Percentiles rank a stretch among this genome's conserved stretches.
phyloP scores from a whole-genome alignment of 2,329 filamentous ascomycete genomes.

The Talaromyces sp. region DNA sequence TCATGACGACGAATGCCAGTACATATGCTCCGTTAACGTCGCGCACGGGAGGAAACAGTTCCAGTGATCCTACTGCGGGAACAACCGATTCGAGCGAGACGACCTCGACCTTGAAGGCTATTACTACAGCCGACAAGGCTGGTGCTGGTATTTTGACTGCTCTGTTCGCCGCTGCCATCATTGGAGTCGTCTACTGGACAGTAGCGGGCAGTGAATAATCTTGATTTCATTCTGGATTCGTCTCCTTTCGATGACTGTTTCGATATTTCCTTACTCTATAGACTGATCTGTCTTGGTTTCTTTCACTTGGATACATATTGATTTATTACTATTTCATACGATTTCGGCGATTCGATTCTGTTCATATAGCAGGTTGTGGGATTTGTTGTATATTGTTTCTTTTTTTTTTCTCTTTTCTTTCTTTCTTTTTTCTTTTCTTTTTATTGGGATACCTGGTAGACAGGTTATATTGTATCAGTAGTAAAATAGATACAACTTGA shows the following conservation, averaged over 20 bases:
- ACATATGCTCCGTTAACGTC: conserved; percentile 27
- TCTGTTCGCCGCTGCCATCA: conserved; percentile 32
- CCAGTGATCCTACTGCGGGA: conserved; percentile 26
- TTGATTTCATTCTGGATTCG: not conserved
- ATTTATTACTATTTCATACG: not conserved
- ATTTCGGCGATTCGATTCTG: conserved; percentile 3
- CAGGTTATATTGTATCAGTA: not conserved
- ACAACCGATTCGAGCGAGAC: conserved; percentile 24
- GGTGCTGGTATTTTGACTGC: conserved; percentile 44
- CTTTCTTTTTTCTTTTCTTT: too few species aligned
- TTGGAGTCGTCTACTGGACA: conserved; percentile 38
- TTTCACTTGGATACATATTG: not conserved
- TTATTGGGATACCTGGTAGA: not conserved
- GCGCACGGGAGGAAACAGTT: conserved; percentile 31
- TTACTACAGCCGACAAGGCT: conserved; percentile 37
- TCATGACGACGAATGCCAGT: conserved; percentile 18
- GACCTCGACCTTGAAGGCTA: conserved; percentile 14
- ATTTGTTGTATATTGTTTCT: not conserved
- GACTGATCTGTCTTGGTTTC: not conserved
- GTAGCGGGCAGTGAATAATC: conserved; percentile 17
- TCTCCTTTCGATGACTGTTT: not conserved
- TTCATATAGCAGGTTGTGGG: not conserved
- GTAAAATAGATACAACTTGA: not conserved
- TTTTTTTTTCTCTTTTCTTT: too few species aligned
- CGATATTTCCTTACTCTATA: not conserved